Evolutionary conservation across 1,139 yeast genomes (phyloP), one percentile per base, ranked within the genome.

Genomic region (Geotrichum europaeum): DNA sequence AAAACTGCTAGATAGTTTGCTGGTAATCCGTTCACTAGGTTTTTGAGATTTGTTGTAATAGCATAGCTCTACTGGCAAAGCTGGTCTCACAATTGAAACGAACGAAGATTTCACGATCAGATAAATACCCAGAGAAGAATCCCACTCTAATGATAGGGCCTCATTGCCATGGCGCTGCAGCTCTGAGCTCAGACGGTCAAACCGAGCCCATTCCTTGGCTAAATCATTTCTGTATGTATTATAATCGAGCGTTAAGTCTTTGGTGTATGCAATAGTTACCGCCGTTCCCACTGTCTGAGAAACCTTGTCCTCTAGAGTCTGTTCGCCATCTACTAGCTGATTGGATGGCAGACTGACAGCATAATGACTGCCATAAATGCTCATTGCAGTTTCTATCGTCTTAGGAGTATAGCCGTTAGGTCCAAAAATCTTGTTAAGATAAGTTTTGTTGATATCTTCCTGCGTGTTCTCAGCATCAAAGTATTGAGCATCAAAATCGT

Each of bases 131-230:
- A 55, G 56, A 15, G 55, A 53, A 2, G 65, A 57, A 55, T 65
- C 69, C 60, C 66, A 66, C 22, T 73, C 74, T 18, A 83, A 64
- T 1, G 79, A 73, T 30, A 83, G 70, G 0, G 85, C 79, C 68
- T 88, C 94, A 62, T 80, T 79, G 49, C 84, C 78, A 57, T 79
- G 79, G 59, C 81, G 84, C 63, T 79, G 81, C 61, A 87, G 78
- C 67, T 89, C 96, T 61, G 81, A 84, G 69, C 92, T 86, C 45
- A 87, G 74, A 3, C 86, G 78, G 62, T 82, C 83, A 60, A 87
- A 79, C 64, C 84, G 81, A 56, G 78, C 74, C 90, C 92, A 86
- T 63, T 80, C 81, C 49, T 70, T 72, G 47, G 72, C 70, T 25
- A 78, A 60, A 24, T 72, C 72, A 1, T 67, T 60, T 34, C 69